A percentile compares a stretch with the other conserved stretches of the same genome.
phyloP scores from a whole-genome alignment of 148 eudicot genomes.

The Suaeda aralocaspica region DNA sequence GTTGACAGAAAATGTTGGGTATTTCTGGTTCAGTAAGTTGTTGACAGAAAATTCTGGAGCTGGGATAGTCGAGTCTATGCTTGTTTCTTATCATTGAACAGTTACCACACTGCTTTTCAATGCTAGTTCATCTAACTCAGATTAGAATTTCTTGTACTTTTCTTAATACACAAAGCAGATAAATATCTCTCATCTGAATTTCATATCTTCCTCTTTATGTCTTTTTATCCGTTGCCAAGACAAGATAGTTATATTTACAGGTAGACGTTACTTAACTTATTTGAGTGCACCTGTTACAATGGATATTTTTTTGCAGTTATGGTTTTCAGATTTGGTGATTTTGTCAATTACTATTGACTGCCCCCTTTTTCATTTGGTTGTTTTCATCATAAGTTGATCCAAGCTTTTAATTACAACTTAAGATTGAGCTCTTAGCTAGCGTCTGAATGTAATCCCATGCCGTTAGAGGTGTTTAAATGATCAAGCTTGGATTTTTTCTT shows the following conservation, averaged over 20 bases:
- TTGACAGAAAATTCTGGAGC: no score
- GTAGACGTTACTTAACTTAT: no score
- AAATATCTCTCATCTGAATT: not conserved
- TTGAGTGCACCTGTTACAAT: no score
- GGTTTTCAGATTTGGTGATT: no score
- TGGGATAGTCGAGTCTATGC: no score
- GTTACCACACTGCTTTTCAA: not conserved
- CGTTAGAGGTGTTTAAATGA: not conserved
- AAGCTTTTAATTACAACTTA: no score
- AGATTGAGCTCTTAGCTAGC: not conserved
- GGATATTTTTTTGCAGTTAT: no score
- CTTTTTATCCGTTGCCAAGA: no score
- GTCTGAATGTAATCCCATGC: not conserved
- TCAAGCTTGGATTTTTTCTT: no score
- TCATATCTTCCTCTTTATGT: not conserved
- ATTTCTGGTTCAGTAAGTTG: not conserved
- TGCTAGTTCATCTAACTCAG: not conserved
- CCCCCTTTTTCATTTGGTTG: not conserved
- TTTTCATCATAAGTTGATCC: not conserved
- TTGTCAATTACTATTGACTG: no score
- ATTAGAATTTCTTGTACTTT: not conserved
- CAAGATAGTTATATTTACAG: not conserved
- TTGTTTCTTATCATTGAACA: no score
- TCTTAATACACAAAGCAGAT: not conserved
- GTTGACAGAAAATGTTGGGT: no score